Base-by-base conservation (phyloP, 441 rosid species). In the Isatis lusitanica region DNA sequence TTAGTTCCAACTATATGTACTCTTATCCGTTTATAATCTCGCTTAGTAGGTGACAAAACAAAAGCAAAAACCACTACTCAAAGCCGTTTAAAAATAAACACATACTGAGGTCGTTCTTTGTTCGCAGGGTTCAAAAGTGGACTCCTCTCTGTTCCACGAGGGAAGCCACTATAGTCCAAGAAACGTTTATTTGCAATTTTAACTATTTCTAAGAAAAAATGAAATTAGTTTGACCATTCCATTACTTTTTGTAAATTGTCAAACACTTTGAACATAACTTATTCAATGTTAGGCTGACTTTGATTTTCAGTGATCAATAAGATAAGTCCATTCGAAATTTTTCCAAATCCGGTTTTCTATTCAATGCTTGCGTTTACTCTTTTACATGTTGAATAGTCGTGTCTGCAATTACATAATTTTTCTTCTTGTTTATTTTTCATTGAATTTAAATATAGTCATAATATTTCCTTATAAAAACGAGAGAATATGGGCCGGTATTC, bases 151-250 rank as follows among this genome's bases (percentile, higher is more conserved):
- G 21, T 36, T 40, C 24, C 9, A 60, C 64, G 36, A 51, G 57
- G 53, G 57, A 24, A 51, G 9, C 57, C 56, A 59, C 13, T 67
- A 30, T 17, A 74, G 55, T 67, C 78, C 68, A 74, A 36, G 4
- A 46, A 63, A 52, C 51, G 63, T 71, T 39, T 31, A 21, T 65
- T 58, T 30, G 67, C 65, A 21, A 35, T 66, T 30, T 61, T 65
- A 76, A 77, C 76, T 43, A 13, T 51, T 12, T 71, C 30, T 9
- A 3, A 4, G 43, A 17, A 31, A 10, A 1, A 9, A 39, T 52
- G 74, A 61, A 61, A 31, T 7, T 43, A 43, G 10, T 55, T 55
- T 46, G 79, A 75, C 75, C 46, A n/a, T 46, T 69, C 60, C 50
- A 46, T 62, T 46, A 6, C 2, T 53, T 48, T 63, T 0, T 61